Conservation (phyloP, 768 basidiomycete species). For the Collybia sordida region DNA sequence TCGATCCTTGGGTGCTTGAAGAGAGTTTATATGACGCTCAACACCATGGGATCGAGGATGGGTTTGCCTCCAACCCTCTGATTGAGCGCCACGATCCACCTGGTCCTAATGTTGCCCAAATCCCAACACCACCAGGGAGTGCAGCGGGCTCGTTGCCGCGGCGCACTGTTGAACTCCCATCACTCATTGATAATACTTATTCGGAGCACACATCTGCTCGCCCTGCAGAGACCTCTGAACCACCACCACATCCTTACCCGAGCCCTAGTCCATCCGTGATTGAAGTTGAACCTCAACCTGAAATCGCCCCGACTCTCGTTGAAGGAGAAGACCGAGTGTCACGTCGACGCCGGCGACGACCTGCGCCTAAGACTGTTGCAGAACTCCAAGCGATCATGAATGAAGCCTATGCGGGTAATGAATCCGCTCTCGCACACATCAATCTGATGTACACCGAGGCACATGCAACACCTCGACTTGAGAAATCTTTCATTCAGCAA, state of each 20-base stretch:
- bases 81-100: too few species aligned
- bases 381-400: conserved; percentile 1
- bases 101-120: too few species aligned
- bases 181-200: background rate
- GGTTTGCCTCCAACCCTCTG: too few species aligned
- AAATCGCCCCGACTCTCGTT: background rate
- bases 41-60: too few species aligned
- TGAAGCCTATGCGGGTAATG: background rate
- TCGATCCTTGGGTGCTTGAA: too few species aligned
- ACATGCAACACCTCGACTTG: conserved; percentile 12
- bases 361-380: background rate
- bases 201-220: background rate
- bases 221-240: background rate
- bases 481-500: conserved; percentile 16
- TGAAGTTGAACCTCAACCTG: background rate
- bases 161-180: background rate
- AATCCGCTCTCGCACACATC: conserved; percentile 7
- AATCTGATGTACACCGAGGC: conserved; percentile 17
- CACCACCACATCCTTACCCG: background rate
- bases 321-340: too few species aligned
- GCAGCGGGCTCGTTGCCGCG: background rate
- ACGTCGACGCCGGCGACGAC: too few species aligned
- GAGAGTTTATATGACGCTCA: too few species aligned
- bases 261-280: background rate
- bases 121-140: background rate